Percentiles rank a stretch among this genome's conserved stretches.
phyloP scores from a whole-genome alignment of 2,329 filamentous ascomycete genomes.

The Talaromyces amestolkiae region DNA sequence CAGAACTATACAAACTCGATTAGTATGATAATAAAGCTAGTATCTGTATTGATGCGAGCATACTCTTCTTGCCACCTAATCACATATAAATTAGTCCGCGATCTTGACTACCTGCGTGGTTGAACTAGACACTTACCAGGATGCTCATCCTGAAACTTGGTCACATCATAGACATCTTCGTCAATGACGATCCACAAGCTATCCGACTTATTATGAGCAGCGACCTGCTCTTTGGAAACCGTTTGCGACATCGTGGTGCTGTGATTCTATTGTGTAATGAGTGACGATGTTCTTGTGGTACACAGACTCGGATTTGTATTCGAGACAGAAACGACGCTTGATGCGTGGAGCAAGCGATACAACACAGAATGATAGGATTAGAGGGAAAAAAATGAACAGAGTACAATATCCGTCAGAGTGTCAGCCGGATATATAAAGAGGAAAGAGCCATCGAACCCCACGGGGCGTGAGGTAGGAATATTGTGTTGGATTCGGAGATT shows the following conservation, averaged over 20 bases:
- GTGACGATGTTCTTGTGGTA: neutral
- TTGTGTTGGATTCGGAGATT: constrained; percentile 13
- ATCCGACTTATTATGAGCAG: constrained; percentile 84
- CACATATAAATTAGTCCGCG: constrained; percentile 9
- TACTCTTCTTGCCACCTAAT: constrained; percentile 69
- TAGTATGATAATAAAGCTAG: neutral
- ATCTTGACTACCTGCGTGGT: neutral
- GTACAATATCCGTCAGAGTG: neutral
- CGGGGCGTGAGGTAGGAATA: constrained; percentile 6
- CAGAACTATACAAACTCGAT: constrained; percentile 48
- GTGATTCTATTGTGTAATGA: neutral
- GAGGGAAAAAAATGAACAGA: neutral
- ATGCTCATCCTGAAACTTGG: constrained; percentile 81
- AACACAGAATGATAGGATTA: neutral
- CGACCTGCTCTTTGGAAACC: constrained; percentile 80
- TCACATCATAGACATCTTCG: constrained; percentile 92
- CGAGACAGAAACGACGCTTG: neutral
- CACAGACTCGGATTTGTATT: neutral
- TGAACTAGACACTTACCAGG: constrained; percentile 48
- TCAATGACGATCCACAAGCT: constrained; percentile 89
- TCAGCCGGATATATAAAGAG: neutral
- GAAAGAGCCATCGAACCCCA: neutral
- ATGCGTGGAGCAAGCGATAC: neutral
- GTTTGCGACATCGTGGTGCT: constrained; percentile 72
- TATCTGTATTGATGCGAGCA: constrained; percentile 24